These are phyloP conservation scores for Mucor circinelloides DNA, from an alignment of 371 early-diverging fungal genomes.

Conservation along the genomic window DNA sequence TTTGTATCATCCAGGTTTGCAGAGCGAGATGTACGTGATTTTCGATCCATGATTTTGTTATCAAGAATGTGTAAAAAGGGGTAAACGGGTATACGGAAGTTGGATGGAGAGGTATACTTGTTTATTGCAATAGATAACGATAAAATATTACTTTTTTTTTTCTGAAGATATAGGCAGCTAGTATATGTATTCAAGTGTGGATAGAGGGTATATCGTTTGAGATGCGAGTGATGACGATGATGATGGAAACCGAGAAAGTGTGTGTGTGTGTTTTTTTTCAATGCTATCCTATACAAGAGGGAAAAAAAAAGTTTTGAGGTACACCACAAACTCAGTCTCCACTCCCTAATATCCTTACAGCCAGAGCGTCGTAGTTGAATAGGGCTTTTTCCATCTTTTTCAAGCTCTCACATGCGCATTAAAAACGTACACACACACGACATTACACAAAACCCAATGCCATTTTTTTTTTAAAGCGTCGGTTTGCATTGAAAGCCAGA, in stretches of 20 bases:
- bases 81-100: slow-evolving; percentile 1
- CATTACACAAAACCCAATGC: background rate
- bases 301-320: background rate
- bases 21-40: slow-evolving; percentile 53
- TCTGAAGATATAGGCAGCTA: background rate
- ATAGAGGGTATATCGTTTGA: background rate
- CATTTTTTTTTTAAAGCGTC: background rate
- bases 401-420: background rate
- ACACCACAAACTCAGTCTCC: background rate
- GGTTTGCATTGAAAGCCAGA: background rate
- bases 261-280: background rate
- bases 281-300: background rate
- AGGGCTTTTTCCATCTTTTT: background rate
- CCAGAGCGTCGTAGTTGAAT: background rate
- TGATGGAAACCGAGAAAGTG: background rate
- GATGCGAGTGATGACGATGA: background rate
- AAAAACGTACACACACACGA: background rate
- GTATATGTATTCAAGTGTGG: background rate
- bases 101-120: background rate
- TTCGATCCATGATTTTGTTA: slow-evolving; percentile 42
- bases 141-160: background rate
- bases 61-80: background rate
- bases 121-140: background rate
- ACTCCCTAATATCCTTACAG: background rate
- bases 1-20: slow-evolving; percentile 54